A percentile compares a stretch with the other conserved stretches of the same genome.
phyloP scores from a whole-genome alignment of 371 early-diverging fungal species.

The Mortierella sp. region DNA sequence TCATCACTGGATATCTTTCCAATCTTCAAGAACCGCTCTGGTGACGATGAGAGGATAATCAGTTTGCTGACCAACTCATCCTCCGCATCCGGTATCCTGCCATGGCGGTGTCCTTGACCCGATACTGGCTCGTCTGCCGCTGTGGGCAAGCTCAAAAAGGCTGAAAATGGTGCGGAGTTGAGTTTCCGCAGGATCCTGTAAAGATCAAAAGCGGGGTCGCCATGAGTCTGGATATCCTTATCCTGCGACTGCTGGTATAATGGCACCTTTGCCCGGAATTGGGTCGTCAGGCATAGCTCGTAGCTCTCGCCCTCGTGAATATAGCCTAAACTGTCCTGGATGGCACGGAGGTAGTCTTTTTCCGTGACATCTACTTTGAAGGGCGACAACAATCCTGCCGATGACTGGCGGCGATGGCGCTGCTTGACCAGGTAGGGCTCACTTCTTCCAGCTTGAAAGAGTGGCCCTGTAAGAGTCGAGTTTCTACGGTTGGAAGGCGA shows the following conservation, averaged over 20 bases:
- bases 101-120: neutral
- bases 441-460: slow-evolving; percentile 31
- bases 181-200: slow-evolving; percentile 77
- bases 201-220: slow-evolving; percentile 61
- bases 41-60: slow-evolving; percentile 75
- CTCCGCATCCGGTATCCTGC: neutral
- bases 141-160: slow-evolving; percentile 69
- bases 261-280: slow-evolving; percentile 67
- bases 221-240: neutral
- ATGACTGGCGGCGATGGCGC: slow-evolving; percentile 44
- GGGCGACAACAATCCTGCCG: slow-evolving; percentile 39
- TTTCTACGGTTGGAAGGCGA: slow-evolving; percentile 17
- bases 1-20: slow-evolving; percentile 55
- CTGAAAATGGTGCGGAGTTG: slow-evolving; percentile 94
- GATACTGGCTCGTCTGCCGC: slow-evolving; percentile 11
- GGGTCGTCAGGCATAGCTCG: slow-evolving; percentile 94
- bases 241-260: slow-evolving; percentile 15
- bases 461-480: slow-evolving; percentile 19
- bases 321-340: slow-evolving; percentile 71
- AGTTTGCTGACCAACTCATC: slow-evolving; percentile 24
- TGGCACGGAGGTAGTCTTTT: slow-evolving; percentile 76
- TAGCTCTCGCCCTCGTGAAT: slow-evolving; percentile 94
- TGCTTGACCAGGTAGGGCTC: slow-evolving; percentile 55
- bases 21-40: slow-evolving; percentile 89
- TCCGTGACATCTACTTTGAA: slow-evolving; percentile 61